A percentile compares a stretch with the other conserved stretches of the same genome.
These are phyloP conservation scores for Dipteronia dyeriana DNA, from an alignment of 345 rosid genomes.

Conservation along the genomic window DNA sequence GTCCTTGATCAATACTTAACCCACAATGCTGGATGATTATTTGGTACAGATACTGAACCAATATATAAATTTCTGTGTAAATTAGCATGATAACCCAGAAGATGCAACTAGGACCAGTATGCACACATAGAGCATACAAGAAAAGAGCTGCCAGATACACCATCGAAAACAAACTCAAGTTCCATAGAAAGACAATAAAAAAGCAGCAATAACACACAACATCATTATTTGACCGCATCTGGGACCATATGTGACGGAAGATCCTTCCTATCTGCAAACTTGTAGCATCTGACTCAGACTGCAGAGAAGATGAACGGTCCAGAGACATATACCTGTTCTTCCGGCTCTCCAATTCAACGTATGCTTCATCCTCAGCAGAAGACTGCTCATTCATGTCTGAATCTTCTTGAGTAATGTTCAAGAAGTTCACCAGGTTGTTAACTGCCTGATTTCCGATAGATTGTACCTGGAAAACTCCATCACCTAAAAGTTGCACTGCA, in stretches of 20 bases:
- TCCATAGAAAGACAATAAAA: constrained; percentile 80
- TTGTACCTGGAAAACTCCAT: constrained; percentile 97
- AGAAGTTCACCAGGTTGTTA: constrained; percentile 78
- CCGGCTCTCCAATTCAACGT: constrained; percentile 66
- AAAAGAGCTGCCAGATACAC: constrained; percentile 88
- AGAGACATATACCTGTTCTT: constrained; percentile 43
- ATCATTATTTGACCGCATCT: constrained; percentile 89
- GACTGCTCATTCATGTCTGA: constrained; percentile 60
- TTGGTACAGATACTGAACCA: constrained; percentile 88
- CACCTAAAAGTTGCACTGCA: constrained; percentile 91
- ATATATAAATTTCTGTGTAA: constrained; percentile 82
- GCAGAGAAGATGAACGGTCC: constrained; percentile 69
- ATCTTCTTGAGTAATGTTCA: constrained; percentile 76
- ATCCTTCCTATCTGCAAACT: constrained; percentile 95
- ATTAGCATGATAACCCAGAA: constrained; percentile 92
- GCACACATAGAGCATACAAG: constrained; percentile 86
- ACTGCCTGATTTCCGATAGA: constrained; percentile 95
- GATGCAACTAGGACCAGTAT: constrained; percentile 80
- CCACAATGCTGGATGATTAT: constrained; percentile 91
- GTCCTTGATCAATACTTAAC: constrained; percentile 50
- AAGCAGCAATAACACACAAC: constrained; percentile 93
- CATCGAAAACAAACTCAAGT: constrained; percentile 95
- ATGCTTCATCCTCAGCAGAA: constrained; percentile 52
- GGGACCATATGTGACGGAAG: constrained; percentile 86
- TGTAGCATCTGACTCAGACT: constrained; percentile 86